Evolutionary conservation across 2,329 filamentous ascomycete genomes (phyloP), one percentile per base, ranked within the genome.

Genomic region (Metarhizium robertsii): DNA sequence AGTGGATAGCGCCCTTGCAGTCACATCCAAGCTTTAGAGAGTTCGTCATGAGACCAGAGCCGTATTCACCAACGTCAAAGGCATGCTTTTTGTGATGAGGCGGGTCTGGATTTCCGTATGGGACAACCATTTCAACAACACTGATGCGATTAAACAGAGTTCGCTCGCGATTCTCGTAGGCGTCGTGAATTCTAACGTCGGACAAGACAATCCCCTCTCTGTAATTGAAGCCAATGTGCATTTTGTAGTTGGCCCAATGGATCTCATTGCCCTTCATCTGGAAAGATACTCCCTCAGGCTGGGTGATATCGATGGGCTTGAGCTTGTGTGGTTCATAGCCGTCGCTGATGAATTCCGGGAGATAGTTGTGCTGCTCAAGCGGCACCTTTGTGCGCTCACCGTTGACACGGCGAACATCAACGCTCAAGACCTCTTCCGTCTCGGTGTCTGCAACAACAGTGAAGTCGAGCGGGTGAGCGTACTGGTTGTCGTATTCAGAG

Each of bases 171-270:
- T 64, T 60, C 58, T 70, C 66, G 20, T 69, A 64, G 3, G 66
- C 66, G 40, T 80, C 81, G 63, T 86, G 81, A 62, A 86, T 88
- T 61, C 77, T 75, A 6, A 90, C 72, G 61, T 90, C 84, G 59
- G 88, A 86, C 0, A 90, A 76, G 2, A 86, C 84, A 16, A 84
- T 80, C 25, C 86, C 86, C 69, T 90, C 87, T 11, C 86, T 76
- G 58, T 81, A 79, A 73, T 87, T 88, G 74, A 87, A 89, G 49
- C 81, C 81, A n/a, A 90, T 80, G 55, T 86, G 75, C 72, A 91
- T 83, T 29, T 79, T 77, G 83, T 84, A 88, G 61, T 85, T 83
- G 60, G 84, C 80, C 83, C 82, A 86, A 42, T 74, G 67, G 16
- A 83, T 68, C 50, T 70, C 68, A 59, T 74, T 75, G 62, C 77